Conservation (phyloP, 192 early-diverging fungal genomes). For the Backusella macrospora region DNA sequence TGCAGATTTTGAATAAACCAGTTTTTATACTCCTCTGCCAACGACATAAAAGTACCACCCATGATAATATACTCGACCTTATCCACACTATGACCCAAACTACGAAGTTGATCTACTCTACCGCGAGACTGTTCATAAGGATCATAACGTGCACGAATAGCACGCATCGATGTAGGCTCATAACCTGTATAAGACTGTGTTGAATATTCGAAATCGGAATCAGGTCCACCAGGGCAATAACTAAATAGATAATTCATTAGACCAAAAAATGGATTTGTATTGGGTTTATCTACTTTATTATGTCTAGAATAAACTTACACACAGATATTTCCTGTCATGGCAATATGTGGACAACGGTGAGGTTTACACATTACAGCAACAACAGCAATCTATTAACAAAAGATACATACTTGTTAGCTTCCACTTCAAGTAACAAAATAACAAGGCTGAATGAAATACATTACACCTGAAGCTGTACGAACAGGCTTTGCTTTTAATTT, state of each 20-base stretch:
- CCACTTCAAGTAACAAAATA: too few relatives aligned
- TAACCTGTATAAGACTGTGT: slow-evolving; percentile 99
- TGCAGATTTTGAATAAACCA: slow-evolving; percentile 98
- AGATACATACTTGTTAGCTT: not conserved
- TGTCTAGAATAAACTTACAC: slow-evolving; percentile 61
- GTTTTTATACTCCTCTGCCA: slow-evolving; percentile 92
- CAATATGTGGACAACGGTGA: slow-evolving; percentile 97
- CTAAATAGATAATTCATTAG: slow-evolving; percentile 29
- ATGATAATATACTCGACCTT: slow-evolving; percentile 99
- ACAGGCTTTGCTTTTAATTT: slow-evolving; percentile 94
- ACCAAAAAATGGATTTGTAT: too few relatives aligned
- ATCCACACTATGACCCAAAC: slow-evolving; percentile 94
- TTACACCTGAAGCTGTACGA: slow-evolving; percentile 88
- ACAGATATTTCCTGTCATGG: slow-evolving; percentile 99
- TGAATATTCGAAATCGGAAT: slow-evolving; percentile 99
- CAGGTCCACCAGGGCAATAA: slow-evolving; percentile 97
- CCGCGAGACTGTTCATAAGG: slow-evolving; percentile 95
- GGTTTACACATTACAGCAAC: slow-evolving; percentile 98
- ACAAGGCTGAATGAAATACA: not conserved
- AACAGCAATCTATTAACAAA: slow-evolving; percentile 76
- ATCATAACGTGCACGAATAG: slow-evolving; percentile 97
- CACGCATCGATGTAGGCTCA: slow-evolving; percentile 98
- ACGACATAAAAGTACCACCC: slow-evolving; percentile 99
- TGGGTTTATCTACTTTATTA: not conserved
- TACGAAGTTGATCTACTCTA: slow-evolving; percentile 91